Evolutionary conservation across 768 basidiomycete genomes (phyloP).

Genomic region (Lactarius hatsudake): DNA sequence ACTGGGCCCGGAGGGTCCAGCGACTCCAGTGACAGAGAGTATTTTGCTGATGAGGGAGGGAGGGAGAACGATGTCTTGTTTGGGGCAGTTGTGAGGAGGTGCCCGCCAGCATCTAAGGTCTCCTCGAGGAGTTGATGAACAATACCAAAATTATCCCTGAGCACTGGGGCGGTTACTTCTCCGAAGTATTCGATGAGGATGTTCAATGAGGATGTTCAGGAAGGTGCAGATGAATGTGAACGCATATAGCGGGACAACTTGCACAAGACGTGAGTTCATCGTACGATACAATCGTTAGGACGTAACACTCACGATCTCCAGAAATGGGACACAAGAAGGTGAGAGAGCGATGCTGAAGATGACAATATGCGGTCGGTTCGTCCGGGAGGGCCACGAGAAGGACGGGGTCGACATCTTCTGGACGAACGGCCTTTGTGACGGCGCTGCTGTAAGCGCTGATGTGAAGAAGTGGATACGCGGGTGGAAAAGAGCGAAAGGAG

Average conservation of each 20-base stretch:
- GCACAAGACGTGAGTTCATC: constrained; percentile 8
- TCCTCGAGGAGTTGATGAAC: too few species aligned
- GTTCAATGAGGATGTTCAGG: constrained; percentile 77
- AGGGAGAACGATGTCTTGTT: too few species aligned
- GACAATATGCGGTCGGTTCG: too few species aligned
- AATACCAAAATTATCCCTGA: too few species aligned
- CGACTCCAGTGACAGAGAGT: too few species aligned
- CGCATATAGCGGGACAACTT: constrained; percentile 86
- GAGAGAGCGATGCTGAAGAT: constrained; percentile 55
- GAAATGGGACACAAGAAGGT: constrained; percentile 54
- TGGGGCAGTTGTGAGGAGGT: too few species aligned
- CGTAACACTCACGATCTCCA: constrained; percentile 57
- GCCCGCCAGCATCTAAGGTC: too few species aligned
- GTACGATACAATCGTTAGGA: too few species aligned
- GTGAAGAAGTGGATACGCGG: constrained; percentile 73
- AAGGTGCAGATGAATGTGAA: constrained; percentile 64
- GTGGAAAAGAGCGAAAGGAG: constrained; percentile 71
- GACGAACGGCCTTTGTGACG: constrained; percentile 48
- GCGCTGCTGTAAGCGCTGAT: constrained; percentile 82
- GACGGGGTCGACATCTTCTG: constrained; percentile 68
- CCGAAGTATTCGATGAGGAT: constrained; percentile 93
- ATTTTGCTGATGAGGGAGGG: too few species aligned
- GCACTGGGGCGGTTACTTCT: constrained; percentile 66
- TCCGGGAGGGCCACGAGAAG: neutral
- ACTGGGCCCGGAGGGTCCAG: constrained; percentile 41